Evolutionary conservation across 2,329 filamentous ascomycete genomes (phyloP).

Genomic region (Aureobasidium sp.): DNA sequence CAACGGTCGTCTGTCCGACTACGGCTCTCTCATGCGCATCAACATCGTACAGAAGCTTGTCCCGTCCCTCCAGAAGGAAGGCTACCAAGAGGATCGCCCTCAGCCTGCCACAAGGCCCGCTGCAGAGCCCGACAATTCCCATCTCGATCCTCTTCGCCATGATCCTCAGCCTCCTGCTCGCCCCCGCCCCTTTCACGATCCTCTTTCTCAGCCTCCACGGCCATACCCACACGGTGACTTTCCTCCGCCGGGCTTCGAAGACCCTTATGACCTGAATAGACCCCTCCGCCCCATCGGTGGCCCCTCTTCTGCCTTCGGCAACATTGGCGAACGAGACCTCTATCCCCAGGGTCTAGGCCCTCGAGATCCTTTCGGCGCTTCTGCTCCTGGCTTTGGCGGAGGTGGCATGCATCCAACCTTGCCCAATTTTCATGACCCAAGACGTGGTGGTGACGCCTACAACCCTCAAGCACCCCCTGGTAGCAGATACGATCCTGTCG

Average conservation of each 20-base stretch:
- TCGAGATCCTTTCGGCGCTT: constrained; percentile 55
- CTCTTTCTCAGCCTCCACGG: constrained; percentile 55
- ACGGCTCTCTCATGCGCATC: constrained; percentile 66
- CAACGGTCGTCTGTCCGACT: constrained; percentile 56
- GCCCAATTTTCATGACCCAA: constrained; percentile 71
- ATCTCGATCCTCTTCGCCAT: constrained; percentile 45
- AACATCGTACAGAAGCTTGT: constrained; percentile 79
- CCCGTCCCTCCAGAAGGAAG: constrained; percentile 68
- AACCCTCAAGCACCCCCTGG: constrained; percentile 76
- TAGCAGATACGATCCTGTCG: constrained; percentile 83
- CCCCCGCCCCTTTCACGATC: constrained; percentile 54
- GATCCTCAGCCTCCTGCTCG: constrained; percentile 54
- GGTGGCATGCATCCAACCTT: constrained; percentile 95
- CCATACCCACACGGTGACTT: constrained; percentile 68
- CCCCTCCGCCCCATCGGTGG: constrained; percentile 51
- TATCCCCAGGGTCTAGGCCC: constrained; percentile 82
- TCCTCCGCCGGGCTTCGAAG: constrained; percentile 83
- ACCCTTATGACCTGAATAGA: constrained; percentile 77
- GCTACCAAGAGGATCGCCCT: constrained; percentile 51
- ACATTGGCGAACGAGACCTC: constrained; percentile 78
- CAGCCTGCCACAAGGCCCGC: constrained; percentile 18
- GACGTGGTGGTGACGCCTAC: constrained; percentile 43
- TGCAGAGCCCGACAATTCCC: constrained; percentile 28
- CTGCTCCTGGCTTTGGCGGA: constrained; percentile 48
- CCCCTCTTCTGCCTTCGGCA: constrained; percentile 29